Conservation (phyloP, 495 filamentous ascomycete genomes). For the Sordaria brevicollis region DNA sequence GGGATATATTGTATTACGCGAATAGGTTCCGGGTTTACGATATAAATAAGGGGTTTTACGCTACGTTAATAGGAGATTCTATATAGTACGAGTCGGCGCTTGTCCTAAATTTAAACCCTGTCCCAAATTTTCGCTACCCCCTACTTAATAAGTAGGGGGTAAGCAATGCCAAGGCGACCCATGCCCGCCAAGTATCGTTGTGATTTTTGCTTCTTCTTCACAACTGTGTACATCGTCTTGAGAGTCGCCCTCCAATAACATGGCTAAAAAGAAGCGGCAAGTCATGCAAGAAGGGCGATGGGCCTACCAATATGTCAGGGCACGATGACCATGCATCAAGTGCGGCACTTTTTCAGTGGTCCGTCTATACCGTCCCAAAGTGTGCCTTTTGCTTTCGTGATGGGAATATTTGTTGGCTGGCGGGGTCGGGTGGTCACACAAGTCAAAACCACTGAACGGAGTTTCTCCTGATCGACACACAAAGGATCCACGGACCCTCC, state of each 20-base stretch:
- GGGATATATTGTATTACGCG: too few species aligned
- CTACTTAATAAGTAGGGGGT: too few species aligned
- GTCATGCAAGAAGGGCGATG: neutral
- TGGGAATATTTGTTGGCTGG: neutral
- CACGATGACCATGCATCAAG: neutral
- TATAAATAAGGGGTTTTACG: too few species aligned
- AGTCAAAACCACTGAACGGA: neutral
- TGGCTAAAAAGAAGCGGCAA: neutral
- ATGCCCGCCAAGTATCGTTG: too few species aligned
- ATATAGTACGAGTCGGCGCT: too few species aligned
- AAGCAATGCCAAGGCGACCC: too few species aligned
- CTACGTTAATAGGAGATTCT: too few species aligned
- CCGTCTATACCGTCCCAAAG: neutral
- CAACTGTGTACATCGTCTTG: neutral
- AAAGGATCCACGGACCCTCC: neutral
- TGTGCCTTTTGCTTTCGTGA: neutral
- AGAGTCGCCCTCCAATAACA: neutral
- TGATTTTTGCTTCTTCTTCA: neutral
- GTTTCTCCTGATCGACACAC: neutral
- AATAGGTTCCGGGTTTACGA: too few species aligned
- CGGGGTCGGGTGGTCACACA: neutral
- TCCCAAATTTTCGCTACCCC: too few species aligned
- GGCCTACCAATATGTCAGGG: neutral
- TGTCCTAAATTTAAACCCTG: too few species aligned
- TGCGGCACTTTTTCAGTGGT: neutral